A percentile compares a stretch with the other conserved stretches of the same genome.
phyloP scores from a whole-genome alignment of 805 yeast genomes.

The Schwanniomyces sp. region DNA sequence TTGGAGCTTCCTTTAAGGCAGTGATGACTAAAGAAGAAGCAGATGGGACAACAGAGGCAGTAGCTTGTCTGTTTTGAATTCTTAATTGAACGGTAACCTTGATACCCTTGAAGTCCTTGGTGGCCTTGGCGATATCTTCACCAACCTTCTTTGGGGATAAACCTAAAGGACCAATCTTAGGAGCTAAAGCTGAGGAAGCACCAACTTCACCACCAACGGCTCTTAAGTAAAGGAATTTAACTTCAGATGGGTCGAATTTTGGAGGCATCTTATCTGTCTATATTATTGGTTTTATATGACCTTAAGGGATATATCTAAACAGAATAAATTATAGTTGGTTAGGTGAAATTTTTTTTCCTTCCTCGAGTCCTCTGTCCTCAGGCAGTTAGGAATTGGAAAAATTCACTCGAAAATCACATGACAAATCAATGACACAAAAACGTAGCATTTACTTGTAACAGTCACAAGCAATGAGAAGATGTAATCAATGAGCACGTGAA shows the following conservation, averaged over 20 bases:
- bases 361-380: neutral
- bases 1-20: slow-evolving; percentile 99
- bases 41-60: slow-evolving; percentile 98
- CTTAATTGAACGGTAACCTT: slow-evolving; percentile 98
- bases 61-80: slow-evolving; percentile 99
- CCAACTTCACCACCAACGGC: slow-evolving; percentile 99
- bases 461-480: neutral
- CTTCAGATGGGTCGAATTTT: slow-evolving; percentile 98
- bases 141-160: slow-evolving; percentile 99
- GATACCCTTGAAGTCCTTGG: slow-evolving; percentile 98
- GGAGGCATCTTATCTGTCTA: slow-evolving; percentile 71
- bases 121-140: slow-evolving; percentile 99
- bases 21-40: slow-evolving; percentile 98
- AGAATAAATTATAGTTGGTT: slow-evolving; percentile 7
- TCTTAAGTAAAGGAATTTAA: slow-evolving; percentile 97
- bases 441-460: neutral
- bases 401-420: neutral
- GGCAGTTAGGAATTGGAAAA: neutral
- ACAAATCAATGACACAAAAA: neutral
- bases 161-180: slow-evolving; percentile 99
- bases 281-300: slow-evolving; percentile 10
- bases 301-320: slow-evolving; percentile 6
- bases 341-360: slow-evolving; percentile 1
- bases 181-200: slow-evolving; percentile 99
- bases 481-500: neutral